A percentile compares a stretch with the other conserved stretches of the same genome.
phyloP scores from a whole-genome alignment of 768 basidiomycete species.

The Gelatoporia subvermispora region DNA sequence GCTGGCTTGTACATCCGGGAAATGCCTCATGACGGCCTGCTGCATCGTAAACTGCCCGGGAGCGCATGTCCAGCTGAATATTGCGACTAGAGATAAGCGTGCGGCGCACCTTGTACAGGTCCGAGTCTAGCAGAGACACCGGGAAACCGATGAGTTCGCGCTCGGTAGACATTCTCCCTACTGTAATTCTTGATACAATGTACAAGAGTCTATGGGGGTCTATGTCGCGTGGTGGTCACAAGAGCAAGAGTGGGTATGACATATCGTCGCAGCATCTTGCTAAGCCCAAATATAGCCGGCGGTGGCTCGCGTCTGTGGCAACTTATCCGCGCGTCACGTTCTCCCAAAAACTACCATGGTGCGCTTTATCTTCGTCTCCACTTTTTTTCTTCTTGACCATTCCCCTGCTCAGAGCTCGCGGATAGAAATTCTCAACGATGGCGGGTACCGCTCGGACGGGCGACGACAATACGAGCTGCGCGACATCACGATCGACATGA shows the following conservation, averaged over 20 bases:
- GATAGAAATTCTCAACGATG: slow-evolving; percentile 78
- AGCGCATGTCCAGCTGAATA: background rate
- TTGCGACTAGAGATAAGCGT: slow-evolving; percentile 1
- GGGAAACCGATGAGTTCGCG: slow-evolving; percentile 15
- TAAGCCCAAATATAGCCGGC: no score
- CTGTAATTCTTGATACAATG: background rate
- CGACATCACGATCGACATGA: slow-evolving; percentile 72
- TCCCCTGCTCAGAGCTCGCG: slow-evolving; percentile 35
- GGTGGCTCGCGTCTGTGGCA: no score
- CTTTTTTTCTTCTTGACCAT: no score
- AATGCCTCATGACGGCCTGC: slow-evolving; percentile 77
- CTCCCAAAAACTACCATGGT: slow-evolving; percentile 4
- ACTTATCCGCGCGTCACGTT: background rate
- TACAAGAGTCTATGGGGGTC: background rate
- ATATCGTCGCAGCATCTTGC: no score
- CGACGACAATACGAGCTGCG: slow-evolving; percentile 90
- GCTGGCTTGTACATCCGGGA: slow-evolving; percentile 62
- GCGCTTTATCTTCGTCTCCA: background rate
- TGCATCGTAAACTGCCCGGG: slow-evolving; percentile 83
- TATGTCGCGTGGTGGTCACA: background rate
- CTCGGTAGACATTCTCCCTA: background rate
- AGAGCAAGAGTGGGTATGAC: background rate
- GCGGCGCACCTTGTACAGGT: slow-evolving; percentile 78
- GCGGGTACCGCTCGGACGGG: slow-evolving; percentile 87
- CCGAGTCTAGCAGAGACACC: slow-evolving; percentile 81